Conservation (phyloP, 2,329 filamentous ascomycete species). For the Periconia sp. region DNA sequence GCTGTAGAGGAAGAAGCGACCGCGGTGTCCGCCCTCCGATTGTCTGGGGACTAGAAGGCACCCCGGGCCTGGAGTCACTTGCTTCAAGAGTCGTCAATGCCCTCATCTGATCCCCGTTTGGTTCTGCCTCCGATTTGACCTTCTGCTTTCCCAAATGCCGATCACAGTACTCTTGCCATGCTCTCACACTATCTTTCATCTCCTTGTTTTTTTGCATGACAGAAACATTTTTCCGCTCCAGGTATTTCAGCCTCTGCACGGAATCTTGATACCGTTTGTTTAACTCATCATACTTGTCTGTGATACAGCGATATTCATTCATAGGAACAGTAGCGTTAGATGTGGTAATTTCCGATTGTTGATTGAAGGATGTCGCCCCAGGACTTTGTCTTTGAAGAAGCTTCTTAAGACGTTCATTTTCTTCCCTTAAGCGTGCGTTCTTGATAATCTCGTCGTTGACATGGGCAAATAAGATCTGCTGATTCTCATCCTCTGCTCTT, state of each 20-base stretch:
- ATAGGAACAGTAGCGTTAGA: slow-evolving; percentile 14
- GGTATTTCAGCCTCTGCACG: slow-evolving; percentile 35
- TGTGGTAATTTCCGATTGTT: slow-evolving; percentile 4
- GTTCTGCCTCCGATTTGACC: slow-evolving; percentile 19
- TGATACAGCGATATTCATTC: slow-evolving; percentile 34
- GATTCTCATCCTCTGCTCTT: slow-evolving; percentile 34
- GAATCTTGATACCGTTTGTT: slow-evolving; percentile 36
- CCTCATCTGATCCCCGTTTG: slow-evolving; percentile 14
- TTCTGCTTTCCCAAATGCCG: slow-evolving; percentile 32
- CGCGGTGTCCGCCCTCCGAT: slow-evolving; percentile 20
- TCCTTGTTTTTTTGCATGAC: slow-evolving; percentile 45
- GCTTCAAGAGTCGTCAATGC: slow-evolving; percentile 9
- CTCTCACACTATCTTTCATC: slow-evolving; percentile 47
- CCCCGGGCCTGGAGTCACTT: slow-evolving; percentile 15
- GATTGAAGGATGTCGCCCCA: slow-evolving; percentile 2
- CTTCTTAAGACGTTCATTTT: slow-evolving; percentile 29
- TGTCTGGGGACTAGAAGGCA: slow-evolving; percentile 31
- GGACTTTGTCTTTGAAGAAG: slow-evolving; percentile 18
- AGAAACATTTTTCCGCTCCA: slow-evolving; percentile 38
- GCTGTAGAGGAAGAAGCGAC: slow-evolving; percentile 14
- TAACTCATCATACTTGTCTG: slow-evolving; percentile 39
- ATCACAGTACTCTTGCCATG: slow-evolving; percentile 46
- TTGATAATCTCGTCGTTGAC: slow-evolving; percentile 33
- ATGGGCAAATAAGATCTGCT: slow-evolving; percentile 30
- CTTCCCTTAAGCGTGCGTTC: slow-evolving; percentile 29